Evolutionary conservation across 768 basidiomycete genomes (phyloP), one percentile per base, ranked within the genome.

Genomic region (Tricholoma hemisulphureum): DNA sequence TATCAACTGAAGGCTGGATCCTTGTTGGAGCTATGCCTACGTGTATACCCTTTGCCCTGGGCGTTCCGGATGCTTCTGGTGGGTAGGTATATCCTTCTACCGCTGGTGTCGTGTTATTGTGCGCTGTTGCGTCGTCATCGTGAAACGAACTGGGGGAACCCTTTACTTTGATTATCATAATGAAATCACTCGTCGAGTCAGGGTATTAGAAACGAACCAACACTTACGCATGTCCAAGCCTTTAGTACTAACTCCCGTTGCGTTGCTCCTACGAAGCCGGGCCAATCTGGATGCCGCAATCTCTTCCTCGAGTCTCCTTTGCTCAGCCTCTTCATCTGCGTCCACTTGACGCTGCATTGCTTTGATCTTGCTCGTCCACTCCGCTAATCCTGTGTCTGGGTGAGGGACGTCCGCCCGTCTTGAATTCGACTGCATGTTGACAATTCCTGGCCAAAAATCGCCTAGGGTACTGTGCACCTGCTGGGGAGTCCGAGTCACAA

Each of bases 351-450:
- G 81, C 68, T 92, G 91, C 70, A 93, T 73, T 14, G 84, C 88
- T 68, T 87, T 88, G 69, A 93, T 91, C 76, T 81, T 87, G 71
- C 75, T 86, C 13, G 90, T 82, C 91, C 91, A 93, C 69, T 93
- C 89, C 14, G 89, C 80, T n/a, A 91, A 77, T 50, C 83, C 86
- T 3, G 78, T 75, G 63, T 90, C 89, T 18, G 85, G 77, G 58
- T 80, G 83, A 10, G 81, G 78, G 18, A 75, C 18, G 63, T 65
- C 14, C 58, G 54, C 39, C 59, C 45, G 37, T 55, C 34, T 35
- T 13, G 28, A 37, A 20, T 52, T 51, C 18, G 57, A 43, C 26
- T 58, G 6, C 63, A 66, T 66, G 26, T 9, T 29, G 11, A 28
- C 29, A 6, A 31, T 31, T 31, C 29, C 10, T 31, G 6, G 32